These are phyloP conservation scores for Artemisia annua DNA, from an alignment of 129 eudicot genomes.

Conservation along the genomic window DNA sequence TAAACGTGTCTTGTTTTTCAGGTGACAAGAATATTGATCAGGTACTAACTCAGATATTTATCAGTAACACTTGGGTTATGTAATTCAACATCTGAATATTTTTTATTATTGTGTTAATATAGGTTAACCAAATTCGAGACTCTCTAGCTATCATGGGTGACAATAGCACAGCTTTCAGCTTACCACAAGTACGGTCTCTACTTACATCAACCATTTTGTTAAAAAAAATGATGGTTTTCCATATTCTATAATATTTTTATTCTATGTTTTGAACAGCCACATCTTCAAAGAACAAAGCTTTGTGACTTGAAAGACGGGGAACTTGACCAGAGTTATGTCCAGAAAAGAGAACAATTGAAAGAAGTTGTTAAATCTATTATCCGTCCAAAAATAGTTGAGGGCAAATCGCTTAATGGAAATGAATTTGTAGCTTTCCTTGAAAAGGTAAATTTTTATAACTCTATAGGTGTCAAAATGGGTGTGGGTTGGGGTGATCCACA, in stretches of 20 bases:
- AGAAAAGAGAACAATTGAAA: constrained; percentile 77
- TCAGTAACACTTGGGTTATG: background rate
- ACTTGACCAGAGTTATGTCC: constrained; percentile 75
- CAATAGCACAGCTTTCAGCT: constrained; percentile 97
- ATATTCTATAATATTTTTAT: constrained; percentile 11
- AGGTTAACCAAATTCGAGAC: constrained; percentile 97
- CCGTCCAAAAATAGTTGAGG: constrained; percentile 93
- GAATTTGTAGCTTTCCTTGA: constrained; percentile 85
- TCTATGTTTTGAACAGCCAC: constrained; percentile 60
- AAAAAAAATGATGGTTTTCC: too few relatives aligned
- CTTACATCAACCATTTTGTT: background rate
- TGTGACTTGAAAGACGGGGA: constrained; percentile 92
- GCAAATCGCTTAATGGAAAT: constrained; percentile 77
- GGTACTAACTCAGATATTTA: constrained; percentile 41
- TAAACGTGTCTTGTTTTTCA: constrained; percentile 36
- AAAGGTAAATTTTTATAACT: constrained; percentile 52
- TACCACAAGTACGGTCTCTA: constrained; percentile 68
- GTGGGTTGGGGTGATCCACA: background rate
- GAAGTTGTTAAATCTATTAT: constrained; percentile 67
- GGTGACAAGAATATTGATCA: constrained; percentile 91
- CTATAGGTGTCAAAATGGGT: background rate
- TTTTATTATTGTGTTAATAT: constrained; percentile 15
- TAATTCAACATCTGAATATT: constrained; percentile 2
- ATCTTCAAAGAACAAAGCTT: constrained; percentile 90
- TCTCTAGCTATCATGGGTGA: constrained; percentile 94